Percentiles rank a stretch among this genome's conserved stretches.
phyloP scores from a whole-genome alignment of 2,329 filamentous ascomycete genomes.

The Atkinsonella texensis region DNA sequence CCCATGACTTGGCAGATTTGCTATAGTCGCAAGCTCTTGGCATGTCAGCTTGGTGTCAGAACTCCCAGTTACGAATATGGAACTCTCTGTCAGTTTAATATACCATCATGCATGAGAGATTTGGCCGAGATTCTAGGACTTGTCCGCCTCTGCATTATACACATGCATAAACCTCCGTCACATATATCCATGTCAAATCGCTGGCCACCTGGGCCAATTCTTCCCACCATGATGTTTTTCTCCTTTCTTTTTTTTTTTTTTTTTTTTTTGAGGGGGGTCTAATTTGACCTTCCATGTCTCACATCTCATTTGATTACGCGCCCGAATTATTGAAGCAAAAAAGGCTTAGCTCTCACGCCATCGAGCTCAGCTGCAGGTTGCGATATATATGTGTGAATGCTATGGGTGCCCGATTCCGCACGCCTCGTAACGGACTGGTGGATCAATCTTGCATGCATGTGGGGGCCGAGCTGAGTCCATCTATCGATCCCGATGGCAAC shows the following conservation, averaged over 20 bases:
- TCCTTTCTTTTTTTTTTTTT: background rate
- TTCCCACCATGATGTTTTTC: background rate
- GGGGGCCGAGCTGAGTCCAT: background rate
- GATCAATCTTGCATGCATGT: too few species aligned
- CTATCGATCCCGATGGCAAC: background rate
- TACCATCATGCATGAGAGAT: background rate
- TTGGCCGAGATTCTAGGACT: background rate
- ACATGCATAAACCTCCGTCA: background rate
- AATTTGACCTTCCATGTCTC: background rate
- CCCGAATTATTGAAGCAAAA: background rate
- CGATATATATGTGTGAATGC: background rate
- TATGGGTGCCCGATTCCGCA: background rate
- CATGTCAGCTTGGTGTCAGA: background rate
- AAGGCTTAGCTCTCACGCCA: background rate
- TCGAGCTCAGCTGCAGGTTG: background rate
- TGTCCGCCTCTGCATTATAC: background rate
- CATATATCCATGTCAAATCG: background rate
- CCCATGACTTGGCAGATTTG: background rate
- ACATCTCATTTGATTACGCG: background rate
- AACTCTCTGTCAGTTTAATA: background rate
- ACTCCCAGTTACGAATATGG: background rate
- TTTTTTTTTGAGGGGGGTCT: background rate
- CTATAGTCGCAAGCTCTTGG: background rate
- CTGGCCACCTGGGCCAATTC: background rate
- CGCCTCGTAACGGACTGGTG: background rate